Conservation (phyloP, 495 filamentous ascomycete genomes). For the Daldinia caldariorum region DNA sequence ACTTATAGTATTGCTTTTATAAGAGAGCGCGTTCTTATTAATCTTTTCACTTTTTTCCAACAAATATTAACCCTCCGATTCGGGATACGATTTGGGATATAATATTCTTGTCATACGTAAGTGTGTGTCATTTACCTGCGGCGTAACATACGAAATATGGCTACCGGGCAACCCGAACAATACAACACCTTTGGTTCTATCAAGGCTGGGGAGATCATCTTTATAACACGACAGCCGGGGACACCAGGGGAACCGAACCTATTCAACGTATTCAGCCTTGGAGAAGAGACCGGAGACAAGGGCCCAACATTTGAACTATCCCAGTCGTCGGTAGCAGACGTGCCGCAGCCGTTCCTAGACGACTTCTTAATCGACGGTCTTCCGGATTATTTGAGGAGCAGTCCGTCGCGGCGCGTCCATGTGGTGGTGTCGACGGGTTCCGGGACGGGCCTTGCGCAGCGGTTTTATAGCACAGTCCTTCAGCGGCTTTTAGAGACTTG, state of each 20-base stretch:
- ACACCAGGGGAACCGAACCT: neutral
- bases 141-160: conserved; percentile 19
- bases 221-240: conserved; percentile 36
- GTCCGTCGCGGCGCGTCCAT: conserved; percentile 55
- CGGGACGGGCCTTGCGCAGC: conserved; percentile 69
- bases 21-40: neutral
- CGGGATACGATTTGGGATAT: no score
- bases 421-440: conserved; percentile 79
- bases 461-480: conserved; percentile 66
- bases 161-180: conserved; percentile 12
- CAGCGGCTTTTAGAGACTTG: conserved; percentile 63
- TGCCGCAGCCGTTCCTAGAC: conserved; percentile 49
- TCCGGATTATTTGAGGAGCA: conserved; percentile 50
- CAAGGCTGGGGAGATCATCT: conserved; percentile 51
- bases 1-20: neutral
- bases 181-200: conserved; percentile 12
- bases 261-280: conserved; percentile 52
- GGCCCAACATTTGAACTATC: conserved; percentile 47
- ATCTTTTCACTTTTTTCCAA: neutral
- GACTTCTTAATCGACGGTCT: conserved; percentile 44
- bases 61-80: neutral
- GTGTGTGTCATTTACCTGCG: neutral
- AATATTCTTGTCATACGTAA: no score
- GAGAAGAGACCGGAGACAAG: conserved; percentile 38
- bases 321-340: conserved; percentile 18